Evolutionary conservation across 2,329 filamentous ascomycete species (phyloP).

Genomic region (Epicoccum nigrum): DNA sequence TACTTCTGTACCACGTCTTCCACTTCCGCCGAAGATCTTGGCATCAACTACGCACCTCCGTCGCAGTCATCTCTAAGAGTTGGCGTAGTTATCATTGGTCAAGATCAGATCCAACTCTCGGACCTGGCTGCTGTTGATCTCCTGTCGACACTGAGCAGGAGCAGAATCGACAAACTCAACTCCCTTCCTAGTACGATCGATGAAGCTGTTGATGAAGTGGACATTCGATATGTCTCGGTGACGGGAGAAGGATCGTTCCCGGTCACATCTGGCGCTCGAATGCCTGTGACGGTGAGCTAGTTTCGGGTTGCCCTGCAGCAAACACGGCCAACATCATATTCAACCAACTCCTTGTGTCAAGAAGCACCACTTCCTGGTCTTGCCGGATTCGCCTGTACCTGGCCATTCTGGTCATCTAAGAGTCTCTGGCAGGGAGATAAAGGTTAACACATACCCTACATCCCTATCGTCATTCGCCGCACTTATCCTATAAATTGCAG

Average conservation of each 20-base stretch:
- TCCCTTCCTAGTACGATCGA: slow-evolving; percentile 33
- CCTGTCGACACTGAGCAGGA: slow-evolving; percentile 40
- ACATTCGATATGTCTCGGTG: slow-evolving; percentile 47
- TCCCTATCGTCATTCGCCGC: slow-evolving; percentile 14
- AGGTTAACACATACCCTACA: slow-evolving; percentile 42
- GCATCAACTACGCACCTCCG: slow-evolving; percentile 40
- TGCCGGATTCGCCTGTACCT: slow-evolving; percentile 43
- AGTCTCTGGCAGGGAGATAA: slow-evolving; percentile 47
- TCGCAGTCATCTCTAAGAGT: slow-evolving; percentile 44
- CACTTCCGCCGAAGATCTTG: slow-evolving; percentile 42
- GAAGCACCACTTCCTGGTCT: slow-evolving; percentile 39
- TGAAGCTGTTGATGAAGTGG: slow-evolving; percentile 44
- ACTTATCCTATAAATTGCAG: neutral
- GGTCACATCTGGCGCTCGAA: slow-evolving; percentile 44
- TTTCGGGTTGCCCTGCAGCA: slow-evolving; percentile 34
- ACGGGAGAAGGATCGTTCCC: slow-evolving; percentile 46
- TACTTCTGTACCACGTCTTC: slow-evolving; percentile 46
- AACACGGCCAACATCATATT: slow-evolving; percentile 24
- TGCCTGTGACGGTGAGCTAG: slow-evolving; percentile 49
- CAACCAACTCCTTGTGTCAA: slow-evolving; percentile 40
- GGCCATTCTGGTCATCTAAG: slow-evolving; percentile 37
- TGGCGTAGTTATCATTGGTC: slow-evolving; percentile 39
- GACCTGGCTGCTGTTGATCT: slow-evolving; percentile 45
- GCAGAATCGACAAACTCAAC: slow-evolving; percentile 34
- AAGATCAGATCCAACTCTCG: slow-evolving; percentile 39